Conservation (phyloP, 768 basidiomycete species). For the Peribolospora baueri region DNA sequence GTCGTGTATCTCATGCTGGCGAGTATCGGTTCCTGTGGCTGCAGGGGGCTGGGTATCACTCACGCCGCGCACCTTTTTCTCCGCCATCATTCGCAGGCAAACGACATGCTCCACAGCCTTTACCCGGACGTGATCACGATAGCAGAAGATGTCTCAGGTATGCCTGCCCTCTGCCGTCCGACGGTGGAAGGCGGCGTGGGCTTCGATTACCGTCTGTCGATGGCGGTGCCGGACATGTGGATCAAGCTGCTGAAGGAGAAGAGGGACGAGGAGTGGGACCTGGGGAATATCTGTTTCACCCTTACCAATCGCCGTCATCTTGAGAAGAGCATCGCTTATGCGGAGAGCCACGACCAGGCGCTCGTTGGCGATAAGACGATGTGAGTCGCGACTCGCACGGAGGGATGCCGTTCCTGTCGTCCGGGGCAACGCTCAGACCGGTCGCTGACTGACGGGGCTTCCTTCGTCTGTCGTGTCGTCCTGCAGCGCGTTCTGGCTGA, state of each 20-base stretch:
- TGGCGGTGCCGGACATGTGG: constrained; percentile 99
- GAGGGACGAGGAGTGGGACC: constrained; percentile 62
- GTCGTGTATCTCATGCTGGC: constrained; percentile 95
- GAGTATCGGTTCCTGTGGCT: constrained; percentile 17
- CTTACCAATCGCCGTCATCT: constrained; percentile 66
- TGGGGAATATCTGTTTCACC: constrained; percentile 65
- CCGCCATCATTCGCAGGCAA: constrained; percentile 36
- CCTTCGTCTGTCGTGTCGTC: no score
- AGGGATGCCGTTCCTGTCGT: no score
- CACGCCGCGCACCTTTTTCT: neutral
- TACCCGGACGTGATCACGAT: constrained; percentile 66
- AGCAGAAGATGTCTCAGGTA: constrained; percentile 96
- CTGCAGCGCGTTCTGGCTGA: constrained; percentile 68
- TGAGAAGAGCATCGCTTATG: constrained; percentile 78
- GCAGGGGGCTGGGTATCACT: neutral
- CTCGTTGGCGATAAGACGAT: constrained; percentile 95
- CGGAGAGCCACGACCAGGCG: constrained; percentile 94
- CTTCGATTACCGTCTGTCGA: constrained; percentile 91
- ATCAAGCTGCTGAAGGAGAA: constrained; percentile 94
- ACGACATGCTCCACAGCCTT: constrained; percentile 59
- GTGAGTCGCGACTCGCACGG: neutral
- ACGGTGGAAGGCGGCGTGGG: constrained; percentile 67
- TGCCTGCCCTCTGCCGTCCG: constrained; percentile 76
- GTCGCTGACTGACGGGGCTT: no score
- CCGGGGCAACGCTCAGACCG: no score